Conservation (phyloP, 1,139 yeast species). For the Magnusiomyces fungicola region DNA sequence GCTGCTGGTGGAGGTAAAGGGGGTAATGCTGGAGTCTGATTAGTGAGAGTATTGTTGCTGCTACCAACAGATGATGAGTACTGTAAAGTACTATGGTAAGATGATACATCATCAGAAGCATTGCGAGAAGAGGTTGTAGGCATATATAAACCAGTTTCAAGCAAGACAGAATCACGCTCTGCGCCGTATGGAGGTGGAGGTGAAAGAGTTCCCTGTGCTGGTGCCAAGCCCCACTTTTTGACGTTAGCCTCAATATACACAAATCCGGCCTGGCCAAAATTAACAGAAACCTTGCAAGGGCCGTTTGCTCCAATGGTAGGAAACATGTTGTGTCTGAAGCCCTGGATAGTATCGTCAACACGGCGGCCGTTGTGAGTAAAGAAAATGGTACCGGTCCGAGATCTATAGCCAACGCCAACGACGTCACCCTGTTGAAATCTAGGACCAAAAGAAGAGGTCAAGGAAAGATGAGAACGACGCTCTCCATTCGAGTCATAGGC, state of each 20-base stretch:
- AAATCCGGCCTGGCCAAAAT: constrained; percentile 85
- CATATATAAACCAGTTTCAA: constrained; percentile 27
- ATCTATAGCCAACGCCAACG: constrained; percentile 84
- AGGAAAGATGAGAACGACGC: constrained; percentile 62
- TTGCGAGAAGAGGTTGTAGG: constrained; percentile 1
- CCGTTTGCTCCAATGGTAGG: constrained; percentile 87
- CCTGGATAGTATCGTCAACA: constrained; percentile 73
- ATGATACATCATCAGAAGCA: not conserved
- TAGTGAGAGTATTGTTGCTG: constrained; percentile 1
- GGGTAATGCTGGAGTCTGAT: constrained; percentile 1
- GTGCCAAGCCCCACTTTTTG: constrained; percentile 86
- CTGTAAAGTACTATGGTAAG: no score
- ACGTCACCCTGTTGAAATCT: constrained; percentile 77
- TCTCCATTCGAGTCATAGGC: constrained; percentile 86
- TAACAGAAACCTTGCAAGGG: constrained; percentile 69
- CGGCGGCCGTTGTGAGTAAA: constrained; percentile 89
- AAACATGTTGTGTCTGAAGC: constrained; percentile 69
- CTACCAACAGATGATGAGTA: no score
- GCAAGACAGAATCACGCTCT: constrained; percentile 37
- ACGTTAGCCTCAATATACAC: constrained; percentile 95
- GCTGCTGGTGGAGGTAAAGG: constrained; percentile 2
- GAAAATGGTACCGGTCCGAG: constrained; percentile 72
- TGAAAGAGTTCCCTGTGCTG: constrained; percentile 60
- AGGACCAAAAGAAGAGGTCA: constrained; percentile 69
- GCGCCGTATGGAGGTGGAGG: constrained; percentile 69